A percentile compares a stretch with the other conserved stretches of the same genome.
Conservation (phyloP, 2,329 filamentous ascomycete species). For the Penicillium oxalicum region DNA sequence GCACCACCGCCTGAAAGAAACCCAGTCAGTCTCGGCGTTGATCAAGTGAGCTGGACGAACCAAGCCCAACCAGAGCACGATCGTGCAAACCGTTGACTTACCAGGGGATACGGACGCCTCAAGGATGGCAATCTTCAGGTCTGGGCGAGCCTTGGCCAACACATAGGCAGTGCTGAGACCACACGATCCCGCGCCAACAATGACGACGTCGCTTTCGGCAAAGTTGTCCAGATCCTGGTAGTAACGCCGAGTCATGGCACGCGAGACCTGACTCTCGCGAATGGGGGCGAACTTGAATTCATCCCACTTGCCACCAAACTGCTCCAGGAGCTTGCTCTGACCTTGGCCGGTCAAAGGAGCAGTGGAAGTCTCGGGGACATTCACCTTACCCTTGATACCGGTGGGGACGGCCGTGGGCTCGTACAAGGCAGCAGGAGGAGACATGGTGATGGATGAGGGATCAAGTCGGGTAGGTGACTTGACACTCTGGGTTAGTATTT, state of each 20-base stretch:
- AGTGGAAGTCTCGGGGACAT: slow-evolving; percentile 42
- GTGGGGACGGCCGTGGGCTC: slow-evolving; percentile 39
- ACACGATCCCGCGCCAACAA: slow-evolving; percentile 84
- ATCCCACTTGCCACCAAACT: slow-evolving; percentile 73
- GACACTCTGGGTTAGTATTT: slow-evolving; percentile 31
- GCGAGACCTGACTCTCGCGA: slow-evolving; percentile 84
- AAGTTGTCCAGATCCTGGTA: slow-evolving; percentile 83
- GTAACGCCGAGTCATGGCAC: slow-evolving; percentile 90
- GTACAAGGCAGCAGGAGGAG: slow-evolving; percentile 67
- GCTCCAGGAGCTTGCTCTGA: slow-evolving; percentile 53
- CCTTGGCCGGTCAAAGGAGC: slow-evolving; percentile 32
- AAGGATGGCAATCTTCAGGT: slow-evolving; percentile 86
- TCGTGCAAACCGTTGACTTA: slow-evolving; percentile 16
- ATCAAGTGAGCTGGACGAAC: too few relatives aligned
- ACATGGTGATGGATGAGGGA: slow-evolving; percentile 54
- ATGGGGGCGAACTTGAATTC: slow-evolving; percentile 77
- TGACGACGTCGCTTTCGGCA: slow-evolving; percentile 90
- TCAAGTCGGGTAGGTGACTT: slow-evolving; percentile 22
- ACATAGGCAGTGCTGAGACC: slow-evolving; percentile 80
- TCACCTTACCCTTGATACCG: slow-evolving; percentile 40
- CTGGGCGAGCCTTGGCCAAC: slow-evolving; percentile 74
- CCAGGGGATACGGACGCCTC: slow-evolving; percentile 79
- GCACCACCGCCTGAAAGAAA: slow-evolving; percentile 63
- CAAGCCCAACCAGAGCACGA: too few relatives aligned
- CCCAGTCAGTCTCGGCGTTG: not conserved